Percentiles rank a stretch among this genome's conserved stretches.
These are phyloP conservation scores for Lepidium campestre DNA, from an alignment of 441 rosid genomes.

Conservation along the genomic window DNA sequence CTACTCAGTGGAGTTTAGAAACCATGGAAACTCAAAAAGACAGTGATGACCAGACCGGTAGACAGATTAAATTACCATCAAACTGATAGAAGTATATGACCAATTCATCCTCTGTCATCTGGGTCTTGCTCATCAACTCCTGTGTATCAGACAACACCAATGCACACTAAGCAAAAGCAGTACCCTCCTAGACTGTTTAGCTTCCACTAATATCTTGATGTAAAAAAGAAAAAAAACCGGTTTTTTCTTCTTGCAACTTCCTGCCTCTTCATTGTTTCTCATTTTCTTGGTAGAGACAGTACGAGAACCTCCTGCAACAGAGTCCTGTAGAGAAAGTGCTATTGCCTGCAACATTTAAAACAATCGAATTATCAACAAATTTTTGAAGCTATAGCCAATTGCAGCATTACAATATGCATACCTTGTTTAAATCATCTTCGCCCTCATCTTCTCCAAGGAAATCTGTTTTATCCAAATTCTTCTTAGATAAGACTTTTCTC, in stretches of 20 bases:
- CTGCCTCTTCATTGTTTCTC: slow-evolving; percentile 32
- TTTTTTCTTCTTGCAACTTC: slow-evolving; percentile 42
- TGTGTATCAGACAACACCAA: not conserved
- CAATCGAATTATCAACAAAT: not conserved
- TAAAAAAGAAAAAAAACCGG: slow-evolving; percentile 33
- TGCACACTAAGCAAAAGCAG: not conserved
- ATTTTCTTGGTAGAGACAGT: slow-evolving; percentile 22
- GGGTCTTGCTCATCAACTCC: slow-evolving; percentile 56
- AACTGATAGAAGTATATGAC: slow-evolving; percentile 66
- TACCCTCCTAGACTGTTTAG: not conserved
- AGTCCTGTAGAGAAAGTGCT: slow-evolving; percentile 64
- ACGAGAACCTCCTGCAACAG: slow-evolving; percentile 26
- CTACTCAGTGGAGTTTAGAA: not conserved
- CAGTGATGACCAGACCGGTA: not conserved
- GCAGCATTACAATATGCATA: not conserved
- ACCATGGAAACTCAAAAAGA: not conserved
- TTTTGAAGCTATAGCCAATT: not conserved
- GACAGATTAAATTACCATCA: slow-evolving; percentile 49
- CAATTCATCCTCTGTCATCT: slow-evolving; percentile 82
- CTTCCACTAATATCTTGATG: not conserved
- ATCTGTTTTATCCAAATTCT: slow-evolving; percentile 25
- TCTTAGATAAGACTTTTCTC: slow-evolving; percentile 32
- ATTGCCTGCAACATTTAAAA: slow-evolving; percentile 45
- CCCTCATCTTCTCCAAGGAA: slow-evolving; percentile 30
- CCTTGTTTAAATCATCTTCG: slow-evolving; percentile 49